Percentiles rank a stretch among this genome's conserved stretches.
These are phyloP conservation scores for Cordia subcordata DNA, from an alignment of 257 asterid genomes.

Conservation along the genomic window DNA sequence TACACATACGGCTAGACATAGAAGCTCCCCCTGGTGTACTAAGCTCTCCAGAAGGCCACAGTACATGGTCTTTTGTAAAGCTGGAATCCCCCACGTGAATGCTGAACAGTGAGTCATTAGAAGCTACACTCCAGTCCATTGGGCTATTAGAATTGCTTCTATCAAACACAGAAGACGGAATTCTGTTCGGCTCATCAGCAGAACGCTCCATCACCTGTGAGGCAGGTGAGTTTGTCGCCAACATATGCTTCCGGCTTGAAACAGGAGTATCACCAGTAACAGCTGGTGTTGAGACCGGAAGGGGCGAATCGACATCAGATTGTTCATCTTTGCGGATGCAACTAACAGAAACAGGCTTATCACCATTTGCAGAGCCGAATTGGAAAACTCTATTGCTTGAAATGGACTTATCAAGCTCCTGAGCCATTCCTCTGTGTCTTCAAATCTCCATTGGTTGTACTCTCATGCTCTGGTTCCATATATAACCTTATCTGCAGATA, in stretches of 20 bases:
- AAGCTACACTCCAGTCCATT: slow-evolving; percentile 49
- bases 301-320: not conserved
- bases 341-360: too few species aligned
- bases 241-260: too few species aligned
- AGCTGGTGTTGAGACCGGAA: not conserved
- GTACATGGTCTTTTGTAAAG: slow-evolving; percentile 29
- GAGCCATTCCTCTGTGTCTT: too few species aligned
- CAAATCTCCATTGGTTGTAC: too few species aligned
- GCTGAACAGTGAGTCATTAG: slow-evolving; percentile 61
- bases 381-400: too few species aligned
- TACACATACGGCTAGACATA: slow-evolving; percentile 12
- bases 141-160: slow-evolving; percentile 25
- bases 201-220: slow-evolving; percentile 32
- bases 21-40: slow-evolving; percentile 22
- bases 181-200: slow-evolving; percentile 18
- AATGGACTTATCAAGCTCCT: too few species aligned
- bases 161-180: slow-evolving; percentile 44
- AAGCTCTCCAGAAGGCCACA: slow-evolving; percentile 26
- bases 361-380: too few species aligned
- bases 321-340: too few species aligned
- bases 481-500: too few species aligned
- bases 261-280: not conserved
- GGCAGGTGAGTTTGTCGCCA: slow-evolving; percentile 31
- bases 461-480: too few species aligned
- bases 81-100: slow-evolving; percentile 49